Conservation (phyloP, 2,329 filamentous ascomycete genomes). For the Microsporum audouinii region DNA sequence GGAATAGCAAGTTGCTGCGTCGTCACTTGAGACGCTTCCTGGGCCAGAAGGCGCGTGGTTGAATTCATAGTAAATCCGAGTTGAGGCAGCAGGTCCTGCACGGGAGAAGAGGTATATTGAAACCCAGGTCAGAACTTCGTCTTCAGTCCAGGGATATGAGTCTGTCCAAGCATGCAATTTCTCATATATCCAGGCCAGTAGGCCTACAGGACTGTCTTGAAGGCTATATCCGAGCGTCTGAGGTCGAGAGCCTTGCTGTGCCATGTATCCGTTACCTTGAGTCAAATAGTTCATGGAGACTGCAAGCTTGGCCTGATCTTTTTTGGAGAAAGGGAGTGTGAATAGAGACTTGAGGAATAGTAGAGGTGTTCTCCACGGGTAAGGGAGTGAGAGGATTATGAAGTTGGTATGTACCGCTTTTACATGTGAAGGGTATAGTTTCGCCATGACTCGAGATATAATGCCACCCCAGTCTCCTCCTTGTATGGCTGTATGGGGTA, state of each 20-base stretch:
- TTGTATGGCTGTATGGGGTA: conserved; percentile 33
- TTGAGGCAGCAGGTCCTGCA: conserved; percentile 55
- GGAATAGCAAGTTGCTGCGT: conserved; percentile 32
- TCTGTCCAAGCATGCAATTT: conserved; percentile 71
- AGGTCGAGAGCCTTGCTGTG: conserved; percentile 55
- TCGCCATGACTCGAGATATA: conserved; percentile 51
- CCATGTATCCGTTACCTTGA: conserved; percentile 36
- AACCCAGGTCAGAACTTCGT: conserved; percentile 66
- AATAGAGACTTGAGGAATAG: conserved; percentile 35
- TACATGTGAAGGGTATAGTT: conserved; percentile 47
- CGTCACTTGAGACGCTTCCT: conserved; percentile 12
- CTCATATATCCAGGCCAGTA: conserved; percentile 71
- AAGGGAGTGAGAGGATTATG: conserved; percentile 38
- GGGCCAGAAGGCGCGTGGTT: conserved; percentile 31
- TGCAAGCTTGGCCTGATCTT: conserved; percentile 18
- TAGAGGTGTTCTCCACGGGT: conserved; percentile 42
- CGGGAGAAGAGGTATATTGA: conserved; percentile 60
- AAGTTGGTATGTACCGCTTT: conserved; percentile 55
- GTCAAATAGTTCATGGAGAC: conserved; percentile 18
- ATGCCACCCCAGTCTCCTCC: conserved; percentile 60
- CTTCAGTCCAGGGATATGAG: conserved; percentile 59
- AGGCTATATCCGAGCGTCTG: conserved; percentile 61
- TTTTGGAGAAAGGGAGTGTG: conserved; percentile 22
- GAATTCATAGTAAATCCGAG: conserved; percentile 61
- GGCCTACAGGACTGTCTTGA: conserved; percentile 56